Base-by-base conservation (phyloP, 495 filamentous ascomycete species). In the Aspergillus haitiensis region DNA sequence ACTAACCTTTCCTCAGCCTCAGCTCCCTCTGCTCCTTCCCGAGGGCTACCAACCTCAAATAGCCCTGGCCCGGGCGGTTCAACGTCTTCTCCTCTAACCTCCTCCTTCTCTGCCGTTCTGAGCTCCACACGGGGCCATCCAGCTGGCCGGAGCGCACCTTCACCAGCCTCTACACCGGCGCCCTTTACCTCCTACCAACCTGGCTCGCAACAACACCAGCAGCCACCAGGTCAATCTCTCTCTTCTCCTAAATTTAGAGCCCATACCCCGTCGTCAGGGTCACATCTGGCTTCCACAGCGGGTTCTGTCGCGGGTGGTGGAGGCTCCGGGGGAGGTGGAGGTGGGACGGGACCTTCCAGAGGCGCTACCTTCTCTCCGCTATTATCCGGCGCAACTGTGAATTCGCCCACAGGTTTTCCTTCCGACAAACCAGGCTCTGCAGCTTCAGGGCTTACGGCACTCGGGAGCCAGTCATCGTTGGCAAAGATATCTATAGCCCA, bases 401-500 rank as follows among this genome's bases (percentile, higher is more conserved):
- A 80, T 61, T 87, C 84, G 55, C 85, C 86, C 32, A 83, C 80
- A 27, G 78, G 75, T 56, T 84, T 82, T 58, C 73, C 81, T 52
- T 76, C 78, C 49, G 83, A 84, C 57, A 80, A 81, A 65, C 68
- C 78, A 36, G 74, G 75, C 42, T 78, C 78, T 6, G 66, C 74
- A 64, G 62, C 69, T 36, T 69, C 67, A n/a, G 70, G 70, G 37
- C 58, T 67, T 61, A 62, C 65, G 39, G 70, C 73, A 56, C 75
- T 75, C 67, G 71, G 75, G 31, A 77, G 78, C 60, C 79, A 82
- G 67, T 81, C 81, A 9, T 83, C 81, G 10, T 72, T 83, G 31
- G 77, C 90, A 44, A 96, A 92, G 71, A 93, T 99, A 71, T 91
- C 91, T 58, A 87, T 95, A 65, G 92, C 93, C 56, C 95, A 99